phyloP scores from a whole-genome alignment of 2,329 filamentous ascomycete species.

The Fusarium nygamai region DNA sequence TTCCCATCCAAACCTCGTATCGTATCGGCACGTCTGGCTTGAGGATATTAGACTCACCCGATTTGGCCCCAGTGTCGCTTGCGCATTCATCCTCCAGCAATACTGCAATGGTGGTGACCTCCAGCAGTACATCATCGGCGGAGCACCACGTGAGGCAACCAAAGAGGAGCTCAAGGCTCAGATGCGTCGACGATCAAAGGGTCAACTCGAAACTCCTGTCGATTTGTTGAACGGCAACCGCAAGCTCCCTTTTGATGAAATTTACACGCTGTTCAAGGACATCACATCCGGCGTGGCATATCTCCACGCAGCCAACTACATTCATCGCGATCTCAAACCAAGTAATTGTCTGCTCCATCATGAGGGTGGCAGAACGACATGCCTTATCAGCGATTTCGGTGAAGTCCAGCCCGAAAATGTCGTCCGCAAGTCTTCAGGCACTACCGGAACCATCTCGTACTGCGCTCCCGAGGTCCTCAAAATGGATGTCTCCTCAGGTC shows the following conservation, averaged over 20 bases:
- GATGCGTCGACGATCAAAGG: constrained; percentile 82
- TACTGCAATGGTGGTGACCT: constrained; percentile 96
- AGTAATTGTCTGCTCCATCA: constrained; percentile 92
- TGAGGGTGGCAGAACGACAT: constrained; percentile 75
- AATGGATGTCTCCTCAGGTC: constrained; percentile 70
- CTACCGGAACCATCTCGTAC: constrained; percentile 96
- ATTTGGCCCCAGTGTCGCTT: constrained; percentile 92
- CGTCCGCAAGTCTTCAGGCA: constrained; percentile 86
- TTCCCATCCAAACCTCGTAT: constrained; percentile 94
- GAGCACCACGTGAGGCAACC: constrained; percentile 69
- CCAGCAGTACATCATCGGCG: constrained; percentile 84
- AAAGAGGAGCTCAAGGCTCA: constrained; percentile 91
- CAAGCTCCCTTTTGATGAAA: constrained; percentile 80
- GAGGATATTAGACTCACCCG: constrained; percentile 85
- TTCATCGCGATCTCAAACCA: constrained; percentile 95
- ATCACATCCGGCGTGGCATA: constrained; percentile 93
- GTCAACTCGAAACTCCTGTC: constrained; percentile 71
- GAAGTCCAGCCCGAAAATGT: constrained; percentile 90
- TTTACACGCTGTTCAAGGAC: constrained; percentile 96
- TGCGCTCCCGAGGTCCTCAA: constrained; percentile 94
- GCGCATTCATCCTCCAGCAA: constrained; percentile 96
- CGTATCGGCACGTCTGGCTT: constrained; percentile 96
- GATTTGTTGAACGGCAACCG: constrained; percentile 56
- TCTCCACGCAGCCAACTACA: constrained; percentile 89
- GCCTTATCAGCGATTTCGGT: constrained; percentile 96